Percentiles rank a stretch among this genome's conserved stretches.
phyloP scores from a whole-genome alignment of 805 yeast species.

The Pichia paraexigua region DNA sequence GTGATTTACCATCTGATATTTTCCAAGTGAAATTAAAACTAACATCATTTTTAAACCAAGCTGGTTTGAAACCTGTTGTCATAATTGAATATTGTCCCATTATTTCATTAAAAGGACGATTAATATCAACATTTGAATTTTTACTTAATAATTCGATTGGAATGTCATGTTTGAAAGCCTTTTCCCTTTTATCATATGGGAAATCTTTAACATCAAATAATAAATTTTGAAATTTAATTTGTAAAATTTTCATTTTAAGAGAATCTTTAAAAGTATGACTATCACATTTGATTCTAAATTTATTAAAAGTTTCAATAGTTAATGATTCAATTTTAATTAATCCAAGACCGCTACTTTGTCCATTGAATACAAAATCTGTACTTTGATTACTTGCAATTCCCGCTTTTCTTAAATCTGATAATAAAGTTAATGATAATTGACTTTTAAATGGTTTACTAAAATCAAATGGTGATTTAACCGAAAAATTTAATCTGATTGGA shows the following conservation, averaged over 20 bases:
- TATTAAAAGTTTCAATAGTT: not conserved
- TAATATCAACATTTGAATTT: not conserved
- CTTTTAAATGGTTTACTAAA: not conserved
- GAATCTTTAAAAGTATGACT: not conserved
- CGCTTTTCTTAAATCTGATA: not conserved
- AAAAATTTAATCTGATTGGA: not conserved
- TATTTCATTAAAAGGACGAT: not conserved
- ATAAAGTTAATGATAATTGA: not conserved
- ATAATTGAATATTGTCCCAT: not conserved
- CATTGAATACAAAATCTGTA: conserved; percentile 5
- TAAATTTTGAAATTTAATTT: not conserved
- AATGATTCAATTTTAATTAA: not conserved
- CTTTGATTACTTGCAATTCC: not conserved
- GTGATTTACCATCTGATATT: no score
- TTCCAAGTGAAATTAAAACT: not conserved
- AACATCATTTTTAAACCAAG: not conserved
- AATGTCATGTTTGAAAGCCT: not conserved
- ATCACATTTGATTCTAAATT: not conserved
- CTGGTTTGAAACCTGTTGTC: not conserved
- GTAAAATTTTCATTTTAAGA: not conserved
- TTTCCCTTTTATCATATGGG: not conserved
- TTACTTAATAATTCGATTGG: not conserved
- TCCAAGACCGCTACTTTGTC: conserved; percentile 6
- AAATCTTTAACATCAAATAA: conserved; percentile 6
- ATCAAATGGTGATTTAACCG: not conserved